Evolutionary conservation across 176 grass and related monocot genomes (phyloP).

Genomic region (Oryza australiensis): DNA sequence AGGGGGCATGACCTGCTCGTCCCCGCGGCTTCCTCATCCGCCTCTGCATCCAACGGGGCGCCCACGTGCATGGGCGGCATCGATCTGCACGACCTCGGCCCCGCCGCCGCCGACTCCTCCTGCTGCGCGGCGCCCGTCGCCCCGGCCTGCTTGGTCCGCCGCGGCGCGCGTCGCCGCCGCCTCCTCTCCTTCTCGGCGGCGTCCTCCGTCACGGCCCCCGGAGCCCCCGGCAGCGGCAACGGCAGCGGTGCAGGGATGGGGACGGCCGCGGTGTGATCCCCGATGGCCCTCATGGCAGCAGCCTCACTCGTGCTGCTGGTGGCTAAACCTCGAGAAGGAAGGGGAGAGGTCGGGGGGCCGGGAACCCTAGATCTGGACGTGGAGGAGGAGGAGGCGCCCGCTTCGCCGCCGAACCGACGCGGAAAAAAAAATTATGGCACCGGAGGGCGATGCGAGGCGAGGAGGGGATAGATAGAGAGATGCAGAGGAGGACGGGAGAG

Average conservation of each 20-base stretch:
- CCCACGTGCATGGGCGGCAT: slow-evolving; percentile 58
- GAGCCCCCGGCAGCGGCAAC: background rate
- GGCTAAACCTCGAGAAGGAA: background rate
- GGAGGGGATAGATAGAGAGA: background rate
- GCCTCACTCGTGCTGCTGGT: background rate
- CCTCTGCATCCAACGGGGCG: slow-evolving; percentile 11
- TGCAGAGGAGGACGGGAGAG: background rate
- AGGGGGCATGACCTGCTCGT: slow-evolving; percentile 59
- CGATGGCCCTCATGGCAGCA: slow-evolving; percentile 54
- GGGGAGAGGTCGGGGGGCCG: background rate
- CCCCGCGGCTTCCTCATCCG: slow-evolving; percentile 28
- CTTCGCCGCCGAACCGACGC: slow-evolving; percentile 44
- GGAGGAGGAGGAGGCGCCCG: slow-evolving; percentile 6
- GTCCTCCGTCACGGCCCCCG: slow-evolving; percentile 38
- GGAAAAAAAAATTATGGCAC: slow-evolving; percentile 40
- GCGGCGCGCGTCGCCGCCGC: slow-evolving; percentile 55
- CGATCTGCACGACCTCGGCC: slow-evolving; percentile 59
- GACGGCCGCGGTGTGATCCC: slow-evolving; percentile 40
- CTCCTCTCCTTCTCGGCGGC: slow-evolving; percentile 60
- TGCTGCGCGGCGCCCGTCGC: background rate
- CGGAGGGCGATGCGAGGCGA: slow-evolving; percentile 38
- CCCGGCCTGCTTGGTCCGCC: slow-evolving; percentile 48
- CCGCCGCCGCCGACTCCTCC: slow-evolving; percentile 41
- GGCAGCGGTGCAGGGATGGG: background rate
- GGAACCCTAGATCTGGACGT: slow-evolving; percentile 68